A percentile compares a stretch with the other conserved stretches of the same genome.
These are phyloP conservation scores for Phytophthora ramorum DNA, from an alignment of 352 stramenopile genomes.

Conservation along the genomic window DNA sequence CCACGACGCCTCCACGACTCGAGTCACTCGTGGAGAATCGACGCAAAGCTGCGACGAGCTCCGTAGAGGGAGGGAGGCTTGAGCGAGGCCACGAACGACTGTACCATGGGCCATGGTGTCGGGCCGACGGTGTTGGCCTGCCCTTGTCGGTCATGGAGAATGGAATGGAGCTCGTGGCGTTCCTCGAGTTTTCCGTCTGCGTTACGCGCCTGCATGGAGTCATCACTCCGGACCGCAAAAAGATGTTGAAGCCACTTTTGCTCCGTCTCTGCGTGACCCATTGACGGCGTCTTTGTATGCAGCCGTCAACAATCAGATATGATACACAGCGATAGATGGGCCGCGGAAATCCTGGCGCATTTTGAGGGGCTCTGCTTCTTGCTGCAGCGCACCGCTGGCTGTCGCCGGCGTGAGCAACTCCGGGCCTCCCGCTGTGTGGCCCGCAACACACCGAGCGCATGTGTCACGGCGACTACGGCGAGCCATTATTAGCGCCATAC, in stretches of 20 bases:
- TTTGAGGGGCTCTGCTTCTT: slow-evolving; percentile 9
- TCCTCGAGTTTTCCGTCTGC: background rate
- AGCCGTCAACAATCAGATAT: background rate
- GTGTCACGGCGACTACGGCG: background rate
- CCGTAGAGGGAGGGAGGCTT: slow-evolving; percentile 1
- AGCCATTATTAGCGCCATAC: slow-evolving; percentile 2
- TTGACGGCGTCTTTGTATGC: background rate
- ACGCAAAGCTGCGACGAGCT: slow-evolving; percentile 16
- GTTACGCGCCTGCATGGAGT: no score
- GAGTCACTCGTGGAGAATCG: background rate
- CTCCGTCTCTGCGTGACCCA: background rate
- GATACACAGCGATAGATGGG: background rate
- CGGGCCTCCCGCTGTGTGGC: background rate
- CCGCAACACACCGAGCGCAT: background rate
- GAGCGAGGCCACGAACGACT: background rate
- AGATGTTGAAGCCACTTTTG: background rate
- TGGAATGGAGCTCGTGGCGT: background rate
- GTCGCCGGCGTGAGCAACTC: background rate
- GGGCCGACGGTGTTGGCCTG: no score
- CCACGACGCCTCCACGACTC: no score
- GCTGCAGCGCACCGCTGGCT: background rate
- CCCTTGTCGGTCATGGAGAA: no score
- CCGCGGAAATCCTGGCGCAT: background rate
- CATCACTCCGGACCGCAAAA: background rate
- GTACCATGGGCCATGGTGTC: background rate